Conservation (phyloP, 257 asterid genomes). For the Hygrophila difformis region DNA sequence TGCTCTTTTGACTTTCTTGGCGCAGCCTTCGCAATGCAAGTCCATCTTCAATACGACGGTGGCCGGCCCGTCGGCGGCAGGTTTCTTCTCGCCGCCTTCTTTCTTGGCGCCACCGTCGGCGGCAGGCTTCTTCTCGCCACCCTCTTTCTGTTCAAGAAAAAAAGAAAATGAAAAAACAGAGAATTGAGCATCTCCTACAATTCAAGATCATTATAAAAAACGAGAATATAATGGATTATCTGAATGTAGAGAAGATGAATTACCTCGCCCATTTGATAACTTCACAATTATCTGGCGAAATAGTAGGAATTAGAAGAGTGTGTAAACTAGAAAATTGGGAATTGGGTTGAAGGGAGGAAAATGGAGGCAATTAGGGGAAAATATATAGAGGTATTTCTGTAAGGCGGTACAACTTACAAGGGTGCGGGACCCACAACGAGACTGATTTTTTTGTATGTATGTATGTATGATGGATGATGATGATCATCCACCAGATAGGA, state of each 20-base stretch:
- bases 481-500: too few species aligned
- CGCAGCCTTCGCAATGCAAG: slow-evolving; percentile 95
- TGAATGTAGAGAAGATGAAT: slow-evolving; percentile 8
- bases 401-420: too few species aligned
- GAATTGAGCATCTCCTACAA: too few species aligned
- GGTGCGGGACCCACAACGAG: too few species aligned
- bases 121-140: slow-evolving; percentile 31
- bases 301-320: not conserved
- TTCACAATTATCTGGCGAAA: too few species aligned
- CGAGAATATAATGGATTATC: too few species aligned
- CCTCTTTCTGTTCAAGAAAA: slow-evolving; percentile 49
- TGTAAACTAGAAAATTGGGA: slow-evolving; percentile 4
- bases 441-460: too few species aligned
- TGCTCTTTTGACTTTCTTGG: slow-evolving; percentile 68
- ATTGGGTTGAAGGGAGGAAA: slow-evolving; percentile 38
- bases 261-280: slow-evolving; percentile 74
- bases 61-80: slow-evolving; percentile 12
- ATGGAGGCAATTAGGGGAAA: slow-evolving; percentile 39
- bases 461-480: too few species aligned
- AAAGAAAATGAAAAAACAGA: not conserved
- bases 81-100: slow-evolving; percentile 16
- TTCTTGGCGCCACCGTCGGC: slow-evolving; percentile 45
- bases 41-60: slow-evolving; percentile 58
- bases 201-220: too few species aligned
- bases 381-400: too few species aligned